These are phyloP conservation scores for Wickerhamiella brachini DNA, from an alignment of 805 yeast genomes.

Conservation along the genomic window DNA sequence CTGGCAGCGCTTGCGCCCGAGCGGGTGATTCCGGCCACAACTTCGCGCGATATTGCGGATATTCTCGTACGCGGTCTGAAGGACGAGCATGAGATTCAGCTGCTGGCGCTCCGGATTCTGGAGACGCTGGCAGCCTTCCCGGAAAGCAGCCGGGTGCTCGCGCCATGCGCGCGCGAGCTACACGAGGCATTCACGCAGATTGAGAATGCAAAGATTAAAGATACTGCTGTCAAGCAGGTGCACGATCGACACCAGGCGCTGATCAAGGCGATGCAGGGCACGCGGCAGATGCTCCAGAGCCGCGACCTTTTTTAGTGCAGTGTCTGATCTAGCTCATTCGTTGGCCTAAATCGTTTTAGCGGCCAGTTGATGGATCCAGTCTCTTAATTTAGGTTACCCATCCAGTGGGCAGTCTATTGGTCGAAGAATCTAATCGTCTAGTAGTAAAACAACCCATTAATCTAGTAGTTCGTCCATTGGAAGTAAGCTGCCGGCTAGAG, in stretches of 20 bases:
- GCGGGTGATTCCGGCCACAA: conserved; percentile 15
- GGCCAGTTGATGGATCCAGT: no score
- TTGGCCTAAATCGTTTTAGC: no score
- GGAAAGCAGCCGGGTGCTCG: conserved; percentile 16
- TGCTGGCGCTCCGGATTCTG: conserved; percentile 36
- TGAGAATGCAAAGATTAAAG: conserved; percentile 37
- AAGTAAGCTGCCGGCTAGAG: no score
- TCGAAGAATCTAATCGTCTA: no score
- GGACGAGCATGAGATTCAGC: conserved; percentile 50
- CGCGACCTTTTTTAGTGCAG: background rate
- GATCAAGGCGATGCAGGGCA: background rate
- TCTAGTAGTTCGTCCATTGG: no score
- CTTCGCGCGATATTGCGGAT: conserved; percentile 27
- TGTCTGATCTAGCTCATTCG: no score
- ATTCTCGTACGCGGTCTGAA: conserved; percentile 38
- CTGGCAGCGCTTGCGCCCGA: conserved; percentile 25
- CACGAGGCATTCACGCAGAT: conserved; percentile 30
- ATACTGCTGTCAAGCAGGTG: conserved; percentile 56
- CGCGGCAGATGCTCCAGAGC: background rate
- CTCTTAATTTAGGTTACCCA: no score
- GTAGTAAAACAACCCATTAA: no score
- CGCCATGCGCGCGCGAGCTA: conserved; percentile 9
- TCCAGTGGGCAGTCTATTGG: no score
- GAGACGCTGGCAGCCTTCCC: conserved; percentile 27
- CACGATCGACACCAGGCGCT: conserved; percentile 31